phyloP scores from a whole-genome alignment of 208 protist species.

The Wallacemonas rigidus region DNA sequence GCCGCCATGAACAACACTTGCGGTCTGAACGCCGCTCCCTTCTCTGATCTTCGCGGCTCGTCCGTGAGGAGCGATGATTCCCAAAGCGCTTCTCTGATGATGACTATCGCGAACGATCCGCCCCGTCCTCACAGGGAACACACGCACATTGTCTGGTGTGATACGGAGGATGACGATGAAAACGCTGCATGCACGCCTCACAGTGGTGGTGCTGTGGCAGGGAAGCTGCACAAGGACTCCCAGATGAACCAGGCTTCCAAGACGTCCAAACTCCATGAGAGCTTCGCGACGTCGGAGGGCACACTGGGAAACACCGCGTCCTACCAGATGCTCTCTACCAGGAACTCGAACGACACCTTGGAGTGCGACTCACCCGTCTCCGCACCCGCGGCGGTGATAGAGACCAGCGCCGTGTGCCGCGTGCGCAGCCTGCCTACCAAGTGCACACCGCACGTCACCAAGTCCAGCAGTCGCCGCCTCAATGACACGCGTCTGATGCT shows the following conservation, averaged over 20 bases:
- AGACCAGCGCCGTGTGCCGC: constrained; percentile 8
- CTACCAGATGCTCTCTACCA: constrained; percentile 6
- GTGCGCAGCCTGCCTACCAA: constrained; percentile 17
- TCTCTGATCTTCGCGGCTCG: neutral
- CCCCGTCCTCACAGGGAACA: neutral
- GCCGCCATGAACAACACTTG: neutral
- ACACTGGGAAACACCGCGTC: constrained; percentile 1
- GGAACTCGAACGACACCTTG: neutral
- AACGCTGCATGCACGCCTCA: neutral
- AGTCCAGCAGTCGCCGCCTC: neutral
- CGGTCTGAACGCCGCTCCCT: neutral
- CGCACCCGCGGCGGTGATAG: neutral
- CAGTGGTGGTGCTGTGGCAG: neutral
- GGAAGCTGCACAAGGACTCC: neutral
- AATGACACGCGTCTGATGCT: neutral
- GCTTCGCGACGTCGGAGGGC: constrained; percentile 1
- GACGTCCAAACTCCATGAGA: constrained; percentile 10
- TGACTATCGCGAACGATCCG: neutral
- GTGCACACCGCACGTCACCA: neutral
- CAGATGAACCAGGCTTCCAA: neutral
- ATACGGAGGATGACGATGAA: neutral
- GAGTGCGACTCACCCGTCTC: neutral
- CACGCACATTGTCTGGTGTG: neutral
- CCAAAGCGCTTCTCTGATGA: neutral
- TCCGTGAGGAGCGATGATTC: neutral